phyloP scores from a whole-genome alignment of 1,284 basidiomycete genomes.

The Leccinum subrobustum region DNA sequence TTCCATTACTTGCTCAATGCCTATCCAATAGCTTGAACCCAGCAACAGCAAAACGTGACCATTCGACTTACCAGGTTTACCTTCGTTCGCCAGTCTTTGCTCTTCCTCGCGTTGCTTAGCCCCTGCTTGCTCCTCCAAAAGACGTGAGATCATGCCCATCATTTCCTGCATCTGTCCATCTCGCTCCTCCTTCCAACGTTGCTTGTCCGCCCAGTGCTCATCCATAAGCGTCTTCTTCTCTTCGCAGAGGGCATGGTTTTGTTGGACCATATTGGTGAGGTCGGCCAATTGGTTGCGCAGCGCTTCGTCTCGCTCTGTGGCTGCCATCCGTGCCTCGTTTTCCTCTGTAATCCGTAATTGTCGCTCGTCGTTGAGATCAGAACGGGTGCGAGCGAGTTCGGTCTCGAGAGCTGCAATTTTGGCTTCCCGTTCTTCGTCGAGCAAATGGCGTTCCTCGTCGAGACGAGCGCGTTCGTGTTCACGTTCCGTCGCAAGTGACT shows the following conservation, averaged over 20 bases:
- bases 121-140: slow-evolving; percentile 52
- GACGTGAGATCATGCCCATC: slow-evolving; percentile 53
- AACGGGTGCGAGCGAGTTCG: slow-evolving; percentile 54
- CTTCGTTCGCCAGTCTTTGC: slow-evolving; percentile 44
- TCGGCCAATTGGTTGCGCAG: slow-evolving; percentile 60
- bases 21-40: slow-evolving; percentile 32
- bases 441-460: slow-evolving; percentile 43
- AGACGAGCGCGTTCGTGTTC: slow-evolving; percentile 43
- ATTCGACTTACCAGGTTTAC: slow-evolving; percentile 46
- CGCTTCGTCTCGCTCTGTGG: slow-evolving; percentile 55
- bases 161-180: slow-evolving; percentile 52
- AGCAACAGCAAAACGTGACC: background rate
- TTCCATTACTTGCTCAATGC: slow-evolving; percentile 51
- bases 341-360: slow-evolving; percentile 56
- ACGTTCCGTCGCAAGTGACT: slow-evolving; percentile 35
- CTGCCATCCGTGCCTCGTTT: slow-evolving; percentile 54
- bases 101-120: slow-evolving; percentile 52
- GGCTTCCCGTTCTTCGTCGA: slow-evolving; percentile 51
- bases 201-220: slow-evolving; percentile 57
- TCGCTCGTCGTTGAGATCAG: slow-evolving; percentile 55
- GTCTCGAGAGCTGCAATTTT: slow-evolving; percentile 60
- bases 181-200: slow-evolving; percentile 51
- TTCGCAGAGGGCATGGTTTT: slow-evolving; percentile 55
- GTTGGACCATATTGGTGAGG: slow-evolving; percentile 65
- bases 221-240: slow-evolving; percentile 57